Evolutionary conservation across 495 filamentous ascomycete species (phyloP).

Genomic region (Margaritispora aquatica): DNA sequence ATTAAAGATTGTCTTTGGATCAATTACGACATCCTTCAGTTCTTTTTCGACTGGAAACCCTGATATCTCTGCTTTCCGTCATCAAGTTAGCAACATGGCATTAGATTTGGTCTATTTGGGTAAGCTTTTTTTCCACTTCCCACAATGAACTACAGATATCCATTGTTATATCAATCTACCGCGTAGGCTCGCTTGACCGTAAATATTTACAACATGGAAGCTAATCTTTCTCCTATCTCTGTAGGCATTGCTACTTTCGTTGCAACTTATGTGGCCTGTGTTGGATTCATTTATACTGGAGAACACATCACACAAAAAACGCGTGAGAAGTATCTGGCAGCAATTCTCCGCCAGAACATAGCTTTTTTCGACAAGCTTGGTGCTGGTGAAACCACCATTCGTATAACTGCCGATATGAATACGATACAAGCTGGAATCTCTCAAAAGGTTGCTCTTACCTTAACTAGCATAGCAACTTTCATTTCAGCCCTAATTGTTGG

Average conservation of each 20-base stretch:
- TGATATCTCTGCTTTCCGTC: slow-evolving; percentile 45
- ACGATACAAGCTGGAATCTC: slow-evolving; percentile 80
- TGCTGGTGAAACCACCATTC: slow-evolving; percentile 68
- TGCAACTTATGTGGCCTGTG: slow-evolving; percentile 69
- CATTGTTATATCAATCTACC: too few relatives aligned
- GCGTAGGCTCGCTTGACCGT: too few relatives aligned
- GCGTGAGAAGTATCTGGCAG: slow-evolving; percentile 30
- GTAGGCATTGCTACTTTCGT: slow-evolving; percentile 78
- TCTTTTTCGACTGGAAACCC: slow-evolving; percentile 44
- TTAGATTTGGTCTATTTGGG: slow-evolving; percentile 87
- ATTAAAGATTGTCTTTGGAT: slow-evolving; percentile 50
- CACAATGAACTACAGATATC: too few relatives aligned
- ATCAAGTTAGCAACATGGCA: slow-evolving; percentile 47
- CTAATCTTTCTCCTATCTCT: too few relatives aligned
- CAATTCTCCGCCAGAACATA: slow-evolving; percentile 34
- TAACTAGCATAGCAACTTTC: slow-evolving; percentile 70
- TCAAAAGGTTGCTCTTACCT: slow-evolving; percentile 70
- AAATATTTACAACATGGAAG: too few relatives aligned
- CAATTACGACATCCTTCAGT: slow-evolving; percentile 64
- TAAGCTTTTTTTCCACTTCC: too few relatives aligned
- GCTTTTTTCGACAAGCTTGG: slow-evolving; percentile 34
- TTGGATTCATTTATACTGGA: slow-evolving; percentile 41
- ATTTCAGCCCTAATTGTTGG: slow-evolving; percentile 78
- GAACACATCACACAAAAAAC: slow-evolving; percentile 29
- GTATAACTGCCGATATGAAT: slow-evolving; percentile 84